These are phyloP conservation scores for Phytophthora vignae DNA, from an alignment of 352 stramenopile species.

Conservation along the genomic window DNA sequence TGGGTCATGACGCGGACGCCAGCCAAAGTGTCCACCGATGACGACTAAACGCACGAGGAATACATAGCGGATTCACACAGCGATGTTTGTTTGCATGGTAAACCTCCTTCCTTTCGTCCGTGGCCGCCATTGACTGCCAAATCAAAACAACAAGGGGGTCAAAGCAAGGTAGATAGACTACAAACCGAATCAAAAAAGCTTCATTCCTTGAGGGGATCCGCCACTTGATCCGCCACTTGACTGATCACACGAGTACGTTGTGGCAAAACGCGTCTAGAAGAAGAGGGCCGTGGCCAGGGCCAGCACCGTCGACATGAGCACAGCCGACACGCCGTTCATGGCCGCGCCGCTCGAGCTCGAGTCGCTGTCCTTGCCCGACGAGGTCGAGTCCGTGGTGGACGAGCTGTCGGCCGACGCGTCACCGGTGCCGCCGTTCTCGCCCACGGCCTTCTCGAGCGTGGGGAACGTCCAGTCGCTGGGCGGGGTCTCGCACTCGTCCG, in stretches of 20 bases:
- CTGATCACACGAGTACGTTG: too few species aligned
- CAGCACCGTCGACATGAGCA: conserved; percentile 40
- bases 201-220: too few species aligned
- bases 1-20: conserved; percentile 65
- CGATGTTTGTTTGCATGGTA: too few species aligned
- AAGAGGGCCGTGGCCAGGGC: conserved; percentile 37
- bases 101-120: too few species aligned
- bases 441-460: conserved; percentile 55
- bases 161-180: too few species aligned
- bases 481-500: conserved; percentile 47
- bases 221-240: too few species aligned
- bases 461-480: conserved; percentile 62
- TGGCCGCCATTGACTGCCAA: too few species aligned
- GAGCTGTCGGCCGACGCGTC: conserved; percentile 47
- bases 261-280: conserved; percentile 30
- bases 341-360: conserved; percentile 28
- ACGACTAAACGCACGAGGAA: background rate
- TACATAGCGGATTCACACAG: background rate
- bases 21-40: conserved; percentile 6
- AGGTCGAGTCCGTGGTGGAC: conserved; percentile 27
- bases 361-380: conserved; percentile 20
- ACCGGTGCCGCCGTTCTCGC: conserved; percentile 56
- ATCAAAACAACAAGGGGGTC: too few species aligned
- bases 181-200: too few species aligned
- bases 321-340: conserved; percentile 33